phyloP scores from a whole-genome alignment of 768 basidiomycete species.

The Kwoniella dendrophila region DNA sequence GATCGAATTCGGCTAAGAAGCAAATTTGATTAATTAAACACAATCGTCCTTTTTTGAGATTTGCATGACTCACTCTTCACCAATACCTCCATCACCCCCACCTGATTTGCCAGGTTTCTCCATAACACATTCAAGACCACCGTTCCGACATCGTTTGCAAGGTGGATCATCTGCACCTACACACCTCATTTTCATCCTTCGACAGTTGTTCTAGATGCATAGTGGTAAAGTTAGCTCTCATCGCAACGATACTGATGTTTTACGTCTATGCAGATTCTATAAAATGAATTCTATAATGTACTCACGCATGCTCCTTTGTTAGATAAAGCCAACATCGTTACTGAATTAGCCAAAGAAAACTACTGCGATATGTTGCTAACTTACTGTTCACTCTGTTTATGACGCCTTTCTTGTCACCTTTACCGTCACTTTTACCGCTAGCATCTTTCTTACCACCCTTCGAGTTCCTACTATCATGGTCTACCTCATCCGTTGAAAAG shows the following conservation, averaged over 20 bases:
- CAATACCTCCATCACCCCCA: constrained; percentile 47
- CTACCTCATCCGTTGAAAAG: constrained; percentile 10
- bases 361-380: constrained; percentile 28
- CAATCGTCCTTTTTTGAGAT: neutral
- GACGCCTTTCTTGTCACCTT: constrained; percentile 47
- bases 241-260: too few species aligned
- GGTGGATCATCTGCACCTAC: constrained; percentile 95
- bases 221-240: too few species aligned
- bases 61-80: constrained; percentile 43
- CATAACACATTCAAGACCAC: constrained; percentile 87
- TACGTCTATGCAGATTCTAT: too few species aligned
- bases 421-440: constrained; percentile 15
- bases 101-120: constrained; percentile 72
- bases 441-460: constrained; percentile 29
- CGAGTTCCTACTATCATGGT: constrained; percentile 5
- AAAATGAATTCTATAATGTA: neutral
- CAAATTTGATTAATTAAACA: neutral
- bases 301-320: constrained; percentile 50
- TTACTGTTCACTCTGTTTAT: constrained; percentile 56
- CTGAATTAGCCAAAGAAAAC: neutral
- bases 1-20: constrained; percentile 77
- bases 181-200: constrained; percentile 97
- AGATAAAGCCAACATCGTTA: constrained; percentile 13
- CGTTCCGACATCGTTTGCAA: constrained; percentile 88
- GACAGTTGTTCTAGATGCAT: constrained; percentile 88